These are phyloP conservation scores for Cercospora sp. DNA, from an alignment of 2,329 filamentous ascomycete genomes.

Conservation along the genomic window DNA sequence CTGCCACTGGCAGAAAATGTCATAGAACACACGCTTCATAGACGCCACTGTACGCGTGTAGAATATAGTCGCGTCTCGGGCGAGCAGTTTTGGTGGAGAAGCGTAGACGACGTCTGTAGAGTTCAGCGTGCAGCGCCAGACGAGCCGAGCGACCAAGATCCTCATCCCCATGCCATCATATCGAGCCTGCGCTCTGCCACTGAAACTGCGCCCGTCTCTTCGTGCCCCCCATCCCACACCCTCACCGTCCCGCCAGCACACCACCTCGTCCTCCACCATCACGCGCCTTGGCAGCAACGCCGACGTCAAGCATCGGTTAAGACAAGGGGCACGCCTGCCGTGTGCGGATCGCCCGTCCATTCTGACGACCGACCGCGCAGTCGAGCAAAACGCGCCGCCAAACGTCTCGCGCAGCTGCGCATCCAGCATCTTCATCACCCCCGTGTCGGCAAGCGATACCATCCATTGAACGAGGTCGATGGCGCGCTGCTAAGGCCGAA, in stretches of 20 bases:
- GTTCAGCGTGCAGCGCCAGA: slow-evolving; percentile 7
- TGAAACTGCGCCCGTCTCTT: neutral
- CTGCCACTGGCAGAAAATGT: neutral
- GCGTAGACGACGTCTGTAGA: neutral
- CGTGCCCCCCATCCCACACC: neutral
- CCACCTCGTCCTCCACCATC: slow-evolving; percentile 13
- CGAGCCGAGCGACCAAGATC: slow-evolving; percentile 2
- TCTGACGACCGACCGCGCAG: neutral
- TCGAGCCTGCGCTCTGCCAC: neutral
- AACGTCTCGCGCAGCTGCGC: neutral
- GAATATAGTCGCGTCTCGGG: neutral
- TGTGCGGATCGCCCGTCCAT: slow-evolving; percentile 6
- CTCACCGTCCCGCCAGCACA: slow-evolving; percentile 2
- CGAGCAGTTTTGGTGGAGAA: neutral
- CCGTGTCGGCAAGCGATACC: neutral
- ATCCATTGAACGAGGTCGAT: slow-evolving; percentile 14
- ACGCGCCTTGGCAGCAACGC: slow-evolving; percentile 11
- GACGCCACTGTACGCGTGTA: neutral
- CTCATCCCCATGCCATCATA: slow-evolving; percentile 6
- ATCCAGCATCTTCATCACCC: slow-evolving; percentile 2
- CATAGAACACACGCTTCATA: neutral
- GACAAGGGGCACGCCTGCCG: slow-evolving; percentile 13
- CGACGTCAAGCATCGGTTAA: slow-evolving; percentile 5
- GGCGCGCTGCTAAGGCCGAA: slow-evolving; percentile 12
- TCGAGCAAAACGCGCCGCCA: neutral